Percentiles rank a stretch among this genome's conserved stretches.
phyloP scores from a whole-genome alignment of 1,284 basidiomycete species.

The Naganishia sp. region DNA sequence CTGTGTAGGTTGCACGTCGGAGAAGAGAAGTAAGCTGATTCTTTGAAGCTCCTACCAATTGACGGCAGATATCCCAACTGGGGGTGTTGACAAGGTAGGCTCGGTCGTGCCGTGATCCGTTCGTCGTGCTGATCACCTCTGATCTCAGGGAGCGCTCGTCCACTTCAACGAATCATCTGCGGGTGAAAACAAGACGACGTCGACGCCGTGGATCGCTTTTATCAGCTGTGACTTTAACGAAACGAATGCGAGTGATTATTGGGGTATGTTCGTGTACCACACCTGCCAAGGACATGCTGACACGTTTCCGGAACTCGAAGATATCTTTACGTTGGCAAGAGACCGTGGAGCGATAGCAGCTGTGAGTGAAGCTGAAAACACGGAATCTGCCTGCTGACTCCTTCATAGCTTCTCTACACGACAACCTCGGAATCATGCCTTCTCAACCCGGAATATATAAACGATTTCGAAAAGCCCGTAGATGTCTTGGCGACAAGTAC shows the following conservation, averaged over 20 bases:
- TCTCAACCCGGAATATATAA: conserved; percentile 70
- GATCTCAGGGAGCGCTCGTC: conserved; percentile 67
- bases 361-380: conserved; percentile 52
- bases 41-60: conserved; percentile 47
- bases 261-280: conserved; percentile 51
- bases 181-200: conserved; percentile 57
- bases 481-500: conserved; percentile 66
- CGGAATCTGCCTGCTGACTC: not conserved
- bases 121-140: conserved; percentile 1
- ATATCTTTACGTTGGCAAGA: conserved; percentile 76
- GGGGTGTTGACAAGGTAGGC: conserved; percentile 41
- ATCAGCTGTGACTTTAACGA: conserved; percentile 76
- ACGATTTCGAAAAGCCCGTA: conserved; percentile 69
- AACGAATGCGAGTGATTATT: conserved; percentile 58
- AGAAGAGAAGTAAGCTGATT: not conserved
- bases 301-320: conserved; percentile 43
- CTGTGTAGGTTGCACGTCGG: conserved; percentile 41
- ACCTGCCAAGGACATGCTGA: conserved; percentile 30
- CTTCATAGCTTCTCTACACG: conserved; percentile 71
- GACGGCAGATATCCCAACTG: conserved; percentile 45
- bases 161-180: conserved; percentile 67
- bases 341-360: conserved; percentile 76
- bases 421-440: conserved; percentile 68
- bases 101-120: not conserved
- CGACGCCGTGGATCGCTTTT: conserved; percentile 84